Evolutionary conservation across 495 filamentous ascomycete genomes (phyloP).

Genomic region (Astrocystis sublimbata): DNA sequence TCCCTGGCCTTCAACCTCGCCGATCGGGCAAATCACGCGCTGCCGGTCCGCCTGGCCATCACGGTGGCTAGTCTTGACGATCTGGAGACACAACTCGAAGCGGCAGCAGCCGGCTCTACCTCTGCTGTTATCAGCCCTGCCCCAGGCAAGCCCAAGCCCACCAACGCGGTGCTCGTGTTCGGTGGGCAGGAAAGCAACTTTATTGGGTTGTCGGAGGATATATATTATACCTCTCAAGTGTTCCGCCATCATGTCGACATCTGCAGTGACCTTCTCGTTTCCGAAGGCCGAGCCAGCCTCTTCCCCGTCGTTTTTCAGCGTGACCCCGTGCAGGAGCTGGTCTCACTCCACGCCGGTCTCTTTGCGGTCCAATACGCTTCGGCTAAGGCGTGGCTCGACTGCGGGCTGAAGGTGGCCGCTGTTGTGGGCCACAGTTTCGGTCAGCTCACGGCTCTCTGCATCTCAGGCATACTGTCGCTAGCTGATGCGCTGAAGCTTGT

Average conservation of each 20-base stretch:
- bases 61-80: conserved; percentile 4
- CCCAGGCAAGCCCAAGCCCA: not conserved
- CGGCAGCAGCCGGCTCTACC: not conserved
- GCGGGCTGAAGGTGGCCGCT: conserved; percentile 38
- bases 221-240: conserved; percentile 36
- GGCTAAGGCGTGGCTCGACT: conserved; percentile 53
- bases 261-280: conserved; percentile 33
- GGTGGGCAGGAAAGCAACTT: conserved; percentile 47
- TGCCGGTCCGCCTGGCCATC: not conserved
- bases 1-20: conserved; percentile 16
- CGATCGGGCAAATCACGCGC: conserved; percentile 6
- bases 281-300: conserved; percentile 39
- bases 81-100: conserved; percentile 6
- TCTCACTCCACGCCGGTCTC: conserved; percentile 46
- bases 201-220: conserved; percentile 32
- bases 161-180: conserved; percentile 47
- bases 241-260: conserved; percentile 40
- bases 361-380: conserved; percentile 54
- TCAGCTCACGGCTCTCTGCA: conserved; percentile 48
- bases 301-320: conserved; percentile 53
- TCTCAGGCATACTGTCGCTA: conserved; percentile 30
- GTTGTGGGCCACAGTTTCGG: conserved; percentile 59
- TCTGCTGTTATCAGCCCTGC: too few species aligned
- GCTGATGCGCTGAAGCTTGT: conserved; percentile 41
- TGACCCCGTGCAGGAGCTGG: conserved; percentile 37